Conservation (phyloP, 2,329 filamentous ascomycete species). For the Hypoxylon sp. region DNA sequence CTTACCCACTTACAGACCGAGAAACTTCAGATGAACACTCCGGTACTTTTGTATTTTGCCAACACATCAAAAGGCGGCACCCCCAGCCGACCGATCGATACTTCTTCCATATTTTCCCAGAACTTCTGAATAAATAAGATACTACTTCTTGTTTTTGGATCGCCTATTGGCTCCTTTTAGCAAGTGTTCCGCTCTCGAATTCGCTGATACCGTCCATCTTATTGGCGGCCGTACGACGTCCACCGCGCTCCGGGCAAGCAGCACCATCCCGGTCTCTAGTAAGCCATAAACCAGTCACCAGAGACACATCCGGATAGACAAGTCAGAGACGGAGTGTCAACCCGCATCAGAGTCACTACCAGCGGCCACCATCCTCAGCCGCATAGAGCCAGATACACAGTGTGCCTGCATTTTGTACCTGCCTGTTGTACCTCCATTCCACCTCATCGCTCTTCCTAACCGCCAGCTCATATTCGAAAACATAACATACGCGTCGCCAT, state of each 20-base stretch:
- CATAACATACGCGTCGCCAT: constrained; percentile 10
- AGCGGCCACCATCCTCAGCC: constrained; percentile 13
- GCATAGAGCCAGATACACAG: constrained; percentile 16
- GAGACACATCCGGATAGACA: constrained; percentile 44
- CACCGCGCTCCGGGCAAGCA: constrained; percentile 15
- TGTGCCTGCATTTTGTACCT: constrained; percentile 14
- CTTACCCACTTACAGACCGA: constrained; percentile 38
- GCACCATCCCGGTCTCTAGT: constrained; percentile 5
- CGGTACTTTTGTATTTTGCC: constrained; percentile 16
- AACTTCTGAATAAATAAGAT: constrained; percentile 30
- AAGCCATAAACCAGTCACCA: constrained; percentile 37
- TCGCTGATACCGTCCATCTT: constrained; percentile 22
- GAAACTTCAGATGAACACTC: constrained; percentile 35
- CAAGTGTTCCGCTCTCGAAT: constrained; percentile 31
- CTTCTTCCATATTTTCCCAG: constrained; percentile 39
- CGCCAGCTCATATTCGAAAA: constrained; percentile 18
- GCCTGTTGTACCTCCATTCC: constrained; percentile 23
- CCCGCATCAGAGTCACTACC: constrained; percentile 26
- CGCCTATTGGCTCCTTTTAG: constrained; percentile 24
- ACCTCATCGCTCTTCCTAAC: constrained; percentile 9
- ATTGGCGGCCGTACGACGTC: constrained; percentile 21
- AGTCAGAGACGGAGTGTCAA: constrained; percentile 32
- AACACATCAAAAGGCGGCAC: constrained; percentile 32
- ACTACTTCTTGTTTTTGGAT: constrained; percentile 30
- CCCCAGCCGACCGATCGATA: constrained; percentile 18